phyloP scores from a whole-genome alignment of 805 yeast species.

The Torulaspora franciscae region DNA sequence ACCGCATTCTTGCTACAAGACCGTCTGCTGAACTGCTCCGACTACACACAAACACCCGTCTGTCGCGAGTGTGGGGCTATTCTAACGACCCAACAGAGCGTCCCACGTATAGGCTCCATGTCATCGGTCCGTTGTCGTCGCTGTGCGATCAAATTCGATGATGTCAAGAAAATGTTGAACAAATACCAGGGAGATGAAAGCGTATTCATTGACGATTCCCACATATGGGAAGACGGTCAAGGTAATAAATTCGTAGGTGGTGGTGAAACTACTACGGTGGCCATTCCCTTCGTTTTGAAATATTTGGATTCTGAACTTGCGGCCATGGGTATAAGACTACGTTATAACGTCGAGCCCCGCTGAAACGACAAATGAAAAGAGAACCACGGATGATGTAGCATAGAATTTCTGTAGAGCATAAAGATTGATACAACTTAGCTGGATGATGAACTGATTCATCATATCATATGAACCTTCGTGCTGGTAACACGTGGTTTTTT shows the following conservation, averaged over 20 bases:
- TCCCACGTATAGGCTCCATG: conserved; percentile 81
- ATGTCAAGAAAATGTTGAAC: conserved; percentile 42
- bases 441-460: not conserved
- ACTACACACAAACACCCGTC: conserved; percentile 84
- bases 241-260: conserved; percentile 92
- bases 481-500: not conserved
- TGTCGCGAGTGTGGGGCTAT: conserved; percentile 94
- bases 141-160: conserved; percentile 72
- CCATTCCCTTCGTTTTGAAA: conserved; percentile 93
- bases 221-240: conserved; percentile 95
- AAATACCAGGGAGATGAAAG: conserved; percentile 32
- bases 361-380: not conserved
- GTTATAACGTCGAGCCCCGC: conserved; percentile 73
- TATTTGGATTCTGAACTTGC: conserved; percentile 91
- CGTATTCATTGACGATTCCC: conserved; percentile 57
- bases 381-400: not conserved
- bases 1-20: conserved; percentile 93
- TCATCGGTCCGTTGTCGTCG: conserved; percentile 83
- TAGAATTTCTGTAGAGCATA: not conserved
- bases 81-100: conserved; percentile 82
- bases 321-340: conserved; percentile 96
- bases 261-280: conserved; percentile 87
- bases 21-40: conserved; percentile 89
- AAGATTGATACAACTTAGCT: not conserved
- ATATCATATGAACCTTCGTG: not conserved